These are phyloP conservation scores for Chlorella ohadii DNA, from an alignment of 139 green algal genomes.

Conservation along the genomic window DNA sequence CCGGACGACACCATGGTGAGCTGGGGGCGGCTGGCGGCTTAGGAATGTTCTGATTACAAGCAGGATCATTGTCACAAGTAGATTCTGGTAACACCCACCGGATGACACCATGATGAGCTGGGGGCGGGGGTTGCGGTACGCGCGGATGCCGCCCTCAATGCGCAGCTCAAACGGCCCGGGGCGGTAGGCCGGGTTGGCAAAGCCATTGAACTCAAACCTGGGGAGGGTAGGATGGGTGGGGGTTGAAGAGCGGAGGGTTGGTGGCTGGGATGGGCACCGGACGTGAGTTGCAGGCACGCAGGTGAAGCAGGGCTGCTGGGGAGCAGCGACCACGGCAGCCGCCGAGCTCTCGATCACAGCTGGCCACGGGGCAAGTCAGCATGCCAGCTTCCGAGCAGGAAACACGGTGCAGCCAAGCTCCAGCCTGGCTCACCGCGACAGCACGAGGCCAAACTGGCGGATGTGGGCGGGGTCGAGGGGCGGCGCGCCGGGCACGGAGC, in stretches of 20 bases:
- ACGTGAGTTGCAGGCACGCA: too few relatives aligned
- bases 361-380: too few relatives aligned
- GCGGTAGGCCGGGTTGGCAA: conserved; percentile 51
- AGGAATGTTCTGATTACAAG: too few relatives aligned
- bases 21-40: neutral
- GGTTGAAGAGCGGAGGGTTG: too few relatives aligned
- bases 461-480: conserved; percentile 72
- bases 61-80: too few relatives aligned
- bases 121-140: conserved; percentile 65
- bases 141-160: conserved; percentile 72
- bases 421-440: conserved; percentile 51
- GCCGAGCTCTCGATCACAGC: too few relatives aligned
- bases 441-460: conserved; percentile 73
- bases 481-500: conserved; percentile 59
- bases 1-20: neutral
- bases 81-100: neutral
- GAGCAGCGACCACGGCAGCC: too few relatives aligned
- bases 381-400: too few relatives aligned
- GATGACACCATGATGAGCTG: conserved; percentile 41
- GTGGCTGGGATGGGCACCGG: neutral
- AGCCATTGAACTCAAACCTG: conserved; percentile 41
- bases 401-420: too few relatives aligned
- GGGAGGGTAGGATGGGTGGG: too few relatives aligned
- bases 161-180: conserved; percentile 70
- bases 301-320: too few relatives aligned